A percentile compares a stretch with the other conserved stretches of the same genome.
Evolutionary conservation across 2,329 filamentous ascomycete species (phyloP).

Genomic region (Penicillium expansum): DNA sequence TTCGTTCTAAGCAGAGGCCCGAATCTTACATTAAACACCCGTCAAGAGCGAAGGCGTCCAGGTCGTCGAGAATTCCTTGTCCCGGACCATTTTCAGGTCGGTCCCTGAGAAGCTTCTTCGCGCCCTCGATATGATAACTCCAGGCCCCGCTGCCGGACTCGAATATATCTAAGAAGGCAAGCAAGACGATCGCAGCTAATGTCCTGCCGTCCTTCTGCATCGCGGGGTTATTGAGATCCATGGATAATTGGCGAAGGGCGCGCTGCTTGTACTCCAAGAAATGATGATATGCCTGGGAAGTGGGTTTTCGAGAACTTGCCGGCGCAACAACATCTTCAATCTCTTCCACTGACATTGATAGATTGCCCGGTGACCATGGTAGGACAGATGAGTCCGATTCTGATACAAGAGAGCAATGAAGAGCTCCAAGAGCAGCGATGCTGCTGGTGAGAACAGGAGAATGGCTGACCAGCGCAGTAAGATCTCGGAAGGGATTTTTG

Average conservation of each 20-base stretch:
- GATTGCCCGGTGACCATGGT: conserved; percentile 30
- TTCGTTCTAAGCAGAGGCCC: not conserved
- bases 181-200: conserved; percentile 48
- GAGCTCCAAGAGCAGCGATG: conserved; percentile 49
- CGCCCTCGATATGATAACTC: conserved; percentile 53
- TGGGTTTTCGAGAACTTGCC: conserved; percentile 32
- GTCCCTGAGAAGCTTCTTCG: conserved; percentile 47
- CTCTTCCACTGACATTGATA: conserved; percentile 24
- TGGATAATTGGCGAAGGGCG: conserved; percentile 44
- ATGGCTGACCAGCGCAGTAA: conserved; percentile 46
- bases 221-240: conserved; percentile 30
- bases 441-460: conserved; percentile 48
- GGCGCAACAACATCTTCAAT: conserved; percentile 30
- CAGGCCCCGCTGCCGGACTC: conserved; percentile 53
- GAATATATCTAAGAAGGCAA: conserved; percentile 51
- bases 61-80: conserved; percentile 31
- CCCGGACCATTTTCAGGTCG: conserved; percentile 24
- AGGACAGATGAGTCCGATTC: conserved; percentile 35
- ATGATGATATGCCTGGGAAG: conserved; percentile 39
- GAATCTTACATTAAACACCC: conserved; percentile 36
- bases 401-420: conserved; percentile 46
- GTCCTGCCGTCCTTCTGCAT: conserved; percentile 43
- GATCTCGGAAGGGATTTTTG: conserved; percentile 50
- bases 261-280: conserved; percentile 50
- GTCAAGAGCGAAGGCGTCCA: conserved; percentile 39